Evolutionary conservation across 2,329 filamentous ascomycete species (phyloP).

Genomic region (Emmonsiellopsis sp.): DNA sequence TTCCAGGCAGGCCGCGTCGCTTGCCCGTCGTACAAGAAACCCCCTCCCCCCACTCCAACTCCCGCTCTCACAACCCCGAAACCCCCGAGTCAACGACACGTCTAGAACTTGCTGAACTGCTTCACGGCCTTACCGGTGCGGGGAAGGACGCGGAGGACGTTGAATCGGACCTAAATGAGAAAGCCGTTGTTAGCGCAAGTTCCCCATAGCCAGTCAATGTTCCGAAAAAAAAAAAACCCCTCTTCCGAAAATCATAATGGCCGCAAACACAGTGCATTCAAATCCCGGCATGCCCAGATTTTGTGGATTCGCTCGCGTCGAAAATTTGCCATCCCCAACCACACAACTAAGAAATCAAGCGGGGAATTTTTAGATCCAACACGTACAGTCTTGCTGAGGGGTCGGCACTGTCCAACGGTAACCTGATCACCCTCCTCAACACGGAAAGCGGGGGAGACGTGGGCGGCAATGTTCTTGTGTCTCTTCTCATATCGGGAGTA

Average conservation of each 20-base stretch:
- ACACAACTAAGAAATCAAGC: not conserved
- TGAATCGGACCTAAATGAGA: constrained; percentile 77
- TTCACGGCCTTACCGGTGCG: constrained; percentile 96
- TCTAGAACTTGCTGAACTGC: constrained; percentile 98
- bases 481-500: constrained; percentile 99
- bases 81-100: constrained; percentile 19
- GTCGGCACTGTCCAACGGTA: constrained; percentile 98
- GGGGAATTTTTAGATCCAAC: constrained; percentile 3
- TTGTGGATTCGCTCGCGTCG: constrained; percentile 1
- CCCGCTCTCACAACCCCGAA: constrained; percentile 17
- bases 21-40: constrained; percentile 3
- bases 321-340: not conserved
- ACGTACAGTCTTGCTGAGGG: constrained; percentile 98
- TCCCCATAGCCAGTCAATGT: not conserved
- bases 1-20: constrained; percentile 1
- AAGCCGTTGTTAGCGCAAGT: not conserved
- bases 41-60: constrained; percentile 20
- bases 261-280: not conserved
- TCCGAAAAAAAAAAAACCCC: too few relatives aligned
- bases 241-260: not conserved
- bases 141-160: constrained; percentile 96
- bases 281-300: not conserved
- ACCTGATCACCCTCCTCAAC: constrained; percentile 99
- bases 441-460: constrained; percentile 99
- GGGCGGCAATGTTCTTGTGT: constrained; percentile 99